Evolutionary conservation across 2,329 filamentous ascomycete genomes (phyloP).

Genomic region (Tympanopsis confertula): DNA sequence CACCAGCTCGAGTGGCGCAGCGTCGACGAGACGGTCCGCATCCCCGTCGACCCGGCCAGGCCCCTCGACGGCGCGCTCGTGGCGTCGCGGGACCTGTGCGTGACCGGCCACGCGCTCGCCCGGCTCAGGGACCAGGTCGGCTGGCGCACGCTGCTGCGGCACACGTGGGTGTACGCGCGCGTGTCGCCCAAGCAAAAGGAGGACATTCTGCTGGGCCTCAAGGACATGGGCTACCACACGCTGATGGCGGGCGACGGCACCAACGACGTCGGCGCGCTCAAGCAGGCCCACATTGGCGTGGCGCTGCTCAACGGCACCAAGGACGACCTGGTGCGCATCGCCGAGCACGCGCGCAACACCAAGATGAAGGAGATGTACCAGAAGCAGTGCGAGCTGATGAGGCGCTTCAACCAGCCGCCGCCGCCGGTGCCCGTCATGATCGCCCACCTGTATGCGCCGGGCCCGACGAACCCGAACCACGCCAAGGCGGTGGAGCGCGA

Average conservation of each 20-base stretch:
- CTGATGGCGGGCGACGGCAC: conserved; percentile 98
- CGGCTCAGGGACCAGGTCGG: conserved; percentile 74
- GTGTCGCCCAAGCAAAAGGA: conserved; percentile 99
- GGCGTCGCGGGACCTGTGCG: conserved; percentile 78
- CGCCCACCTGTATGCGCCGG: conserved; percentile 86
- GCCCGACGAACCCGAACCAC: conserved; percentile 85
- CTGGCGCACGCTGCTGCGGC: conserved; percentile 66
- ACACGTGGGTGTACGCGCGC: conserved; percentile 95
- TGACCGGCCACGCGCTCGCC: conserved; percentile 84
- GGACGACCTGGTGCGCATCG: conserved; percentile 82
- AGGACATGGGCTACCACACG: conserved; percentile 94
- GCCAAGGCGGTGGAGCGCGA: conserved; percentile 83
- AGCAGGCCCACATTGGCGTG: conserved; percentile 95
- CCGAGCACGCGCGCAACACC: conserved; percentile 83
- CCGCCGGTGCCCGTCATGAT: conserved; percentile 90
- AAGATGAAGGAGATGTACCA: conserved; percentile 99
- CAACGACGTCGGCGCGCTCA: conserved; percentile 93
- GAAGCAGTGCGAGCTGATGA: conserved; percentile 86
- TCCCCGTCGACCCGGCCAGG: conserved; percentile 73
- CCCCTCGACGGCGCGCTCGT: conserved; percentile 73
- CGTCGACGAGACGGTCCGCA: conserved; percentile 78
- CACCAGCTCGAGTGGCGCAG: conserved; percentile 86
- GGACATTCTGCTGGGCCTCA: conserved; percentile 86
- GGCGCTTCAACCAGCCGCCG: conserved; percentile 81
- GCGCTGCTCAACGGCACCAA: conserved; percentile 89